Base-by-base conservation (phyloP, 2,329 filamentous ascomycete species). In the Aspergillus caelatus region DNA sequence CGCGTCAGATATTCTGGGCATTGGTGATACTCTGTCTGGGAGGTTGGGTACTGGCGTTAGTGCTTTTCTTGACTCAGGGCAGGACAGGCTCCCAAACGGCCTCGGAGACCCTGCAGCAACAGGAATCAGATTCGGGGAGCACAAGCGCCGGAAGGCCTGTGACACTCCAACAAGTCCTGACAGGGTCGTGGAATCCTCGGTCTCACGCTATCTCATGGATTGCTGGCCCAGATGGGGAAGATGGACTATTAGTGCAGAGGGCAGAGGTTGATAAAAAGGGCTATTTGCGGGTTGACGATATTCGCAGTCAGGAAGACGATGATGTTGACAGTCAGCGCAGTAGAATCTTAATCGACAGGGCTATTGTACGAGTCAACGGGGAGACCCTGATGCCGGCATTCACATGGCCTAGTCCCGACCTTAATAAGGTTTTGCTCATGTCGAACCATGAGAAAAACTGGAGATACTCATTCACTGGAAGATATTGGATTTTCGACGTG, bases 401-500 rank as follows among this genome's bases (percentile, higher is more conserved):
- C 69, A 86, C 88, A 3, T 89, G 87, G 83, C 93, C 95, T 2
- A 97, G 93, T 74, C 87, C 89, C 32, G 88, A 98, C 75, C 84
- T 97, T 76, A 92, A 89, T 72, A 94, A 92, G 75, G 93, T 99
- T 3, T 84, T 99, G 58, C 81, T 97, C n/a, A 85, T 89, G 57
- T 92, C 93, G 10, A 83, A 93, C 58, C 75, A 82, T 26, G 80
- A 91, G 76, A 88, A 87, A 71, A 93, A 95, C 71, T 99, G 93
- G 91, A 89, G 95, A 68, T 91, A 98, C 77, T 98, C 94, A 0
- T 94, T 87, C 72, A 93, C 89, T 11, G 94, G 90, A 0, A 83
- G 86, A 30, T 99, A 97, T 81, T 99, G 91, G 88, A 89, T 99
- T 64, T 91, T 97, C 68, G 91, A 99, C 74, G 95, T 99, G 30